phyloP scores from a whole-genome alignment of 169 alveolate genomes.

The Eimeria sp. region DNA sequence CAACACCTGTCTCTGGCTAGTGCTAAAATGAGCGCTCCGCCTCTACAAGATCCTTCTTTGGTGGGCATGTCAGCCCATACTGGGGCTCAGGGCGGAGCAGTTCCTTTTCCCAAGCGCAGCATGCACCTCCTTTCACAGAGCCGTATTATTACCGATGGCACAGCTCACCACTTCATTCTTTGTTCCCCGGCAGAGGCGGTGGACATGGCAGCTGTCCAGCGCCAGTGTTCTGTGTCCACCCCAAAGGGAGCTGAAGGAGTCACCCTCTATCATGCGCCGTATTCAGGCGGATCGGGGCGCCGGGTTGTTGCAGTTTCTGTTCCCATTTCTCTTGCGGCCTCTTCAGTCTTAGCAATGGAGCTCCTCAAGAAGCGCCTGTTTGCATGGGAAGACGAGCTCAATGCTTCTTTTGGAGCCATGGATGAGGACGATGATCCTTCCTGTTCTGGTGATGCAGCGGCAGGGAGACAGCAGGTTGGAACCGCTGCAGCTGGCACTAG shows the following conservation, averaged over 20 bases:
- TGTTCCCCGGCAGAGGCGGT: slow-evolving; percentile 72
- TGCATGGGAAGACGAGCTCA: slow-evolving; percentile 71
- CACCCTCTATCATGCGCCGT: slow-evolving; percentile 38
- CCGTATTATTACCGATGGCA: slow-evolving; percentile 60
- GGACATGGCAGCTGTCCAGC: slow-evolving; percentile 74
- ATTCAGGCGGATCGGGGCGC: slow-evolving; percentile 57
- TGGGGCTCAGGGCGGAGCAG: slow-evolving; percentile 57
- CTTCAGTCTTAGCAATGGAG: slow-evolving; percentile 64
- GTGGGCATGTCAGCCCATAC: slow-evolving; percentile 28
- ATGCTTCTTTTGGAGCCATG: slow-evolving; percentile 51
- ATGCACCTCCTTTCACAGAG: slow-evolving; percentile 65
- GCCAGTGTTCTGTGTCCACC: slow-evolving; percentile 49
- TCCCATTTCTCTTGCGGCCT: slow-evolving; percentile 71
- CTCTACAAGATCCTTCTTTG: slow-evolving; percentile 54
- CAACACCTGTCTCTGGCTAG: neutral
- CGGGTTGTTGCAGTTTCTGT: slow-evolving; percentile 70
- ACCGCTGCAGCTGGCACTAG: neutral
- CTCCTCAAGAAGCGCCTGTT: slow-evolving; percentile 61
- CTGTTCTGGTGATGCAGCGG: slow-evolving; percentile 26
- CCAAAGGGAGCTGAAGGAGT: slow-evolving; percentile 73
- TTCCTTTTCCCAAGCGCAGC: slow-evolving; percentile 53
- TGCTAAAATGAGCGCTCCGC: slow-evolving; percentile 71
- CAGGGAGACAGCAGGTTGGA: slow-evolving; percentile 23
- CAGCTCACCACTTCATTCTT: slow-evolving; percentile 69
- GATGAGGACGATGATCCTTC: slow-evolving; percentile 62